These are phyloP conservation scores for Stromatinia cepivora DNA, from an alignment of 2,329 filamentous ascomycete species.

Conservation along the genomic window DNA sequence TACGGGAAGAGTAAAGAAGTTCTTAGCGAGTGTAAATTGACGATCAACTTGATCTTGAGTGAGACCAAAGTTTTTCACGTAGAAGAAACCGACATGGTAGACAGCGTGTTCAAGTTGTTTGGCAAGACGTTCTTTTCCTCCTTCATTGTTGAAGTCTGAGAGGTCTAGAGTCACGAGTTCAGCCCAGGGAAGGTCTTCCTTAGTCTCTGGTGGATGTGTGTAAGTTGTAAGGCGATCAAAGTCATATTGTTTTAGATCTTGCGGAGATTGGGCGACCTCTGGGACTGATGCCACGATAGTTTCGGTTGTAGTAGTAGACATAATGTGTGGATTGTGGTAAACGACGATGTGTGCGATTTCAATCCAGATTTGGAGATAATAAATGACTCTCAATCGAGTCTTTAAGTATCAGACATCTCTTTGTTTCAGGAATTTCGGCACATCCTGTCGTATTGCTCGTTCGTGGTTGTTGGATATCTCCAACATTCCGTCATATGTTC, in stretches of 20 bases:
- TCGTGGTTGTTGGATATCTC: not conserved
- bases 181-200: conserved; percentile 49
- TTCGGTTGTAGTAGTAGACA: conserved; percentile 32
- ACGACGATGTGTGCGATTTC: not conserved
- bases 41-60: conserved; percentile 58
- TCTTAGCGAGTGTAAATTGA: conserved; percentile 61
- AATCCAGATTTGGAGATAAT: not conserved
- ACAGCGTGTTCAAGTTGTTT: conserved; percentile 55
- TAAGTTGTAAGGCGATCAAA: conserved; percentile 44
- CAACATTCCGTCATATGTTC: conserved; percentile 27
- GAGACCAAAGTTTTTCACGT: conserved; percentile 63
- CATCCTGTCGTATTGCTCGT: not conserved
- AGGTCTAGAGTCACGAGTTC: conserved; percentile 58
- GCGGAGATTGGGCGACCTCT: conserved; percentile 22
- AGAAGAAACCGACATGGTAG: conserved; percentile 57
- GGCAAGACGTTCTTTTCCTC: conserved; percentile 52
- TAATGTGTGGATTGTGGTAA: not conserved
- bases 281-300: not conserved
- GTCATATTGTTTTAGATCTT: conserved; percentile 31
- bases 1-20: conserved; percentile 56
- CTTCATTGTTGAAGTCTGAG: conserved; percentile 48
- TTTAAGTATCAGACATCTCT: conserved; percentile 2
- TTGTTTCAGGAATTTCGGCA: not conserved
- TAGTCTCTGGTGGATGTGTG: conserved; percentile 50
- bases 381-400: not conserved